Base-by-base conservation (phyloP, 371 early-diverging fungal species). In the Syncephalastrum sp. region DNA sequence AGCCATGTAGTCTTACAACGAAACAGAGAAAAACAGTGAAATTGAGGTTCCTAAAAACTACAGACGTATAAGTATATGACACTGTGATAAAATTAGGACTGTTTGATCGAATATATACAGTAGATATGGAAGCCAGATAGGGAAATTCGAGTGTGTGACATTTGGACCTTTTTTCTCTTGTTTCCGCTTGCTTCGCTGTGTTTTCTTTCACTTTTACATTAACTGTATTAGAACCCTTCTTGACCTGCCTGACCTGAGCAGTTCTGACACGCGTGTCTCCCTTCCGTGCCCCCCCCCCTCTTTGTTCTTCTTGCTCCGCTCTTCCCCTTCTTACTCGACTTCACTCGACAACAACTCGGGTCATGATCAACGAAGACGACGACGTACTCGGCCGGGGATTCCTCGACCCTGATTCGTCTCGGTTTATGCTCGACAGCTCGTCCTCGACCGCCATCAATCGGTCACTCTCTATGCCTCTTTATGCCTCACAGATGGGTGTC, bases 351-450 rank as follows among this genome's bases (percentile, higher is more conserved):
- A 12, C 12, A 33, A 33, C 38, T 10, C 38, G 38, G 38, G 38
- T 33, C 38, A 63, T 63, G 63, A 45, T 63, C 21, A 50, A 63
- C 42, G 63, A 63, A 29, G 63, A 63, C 42, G 63, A 63, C 27
- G 63, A 63, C 43, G 58, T 63, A 23, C 54, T 63, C 27, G 58
- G 63, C 19, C 25, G 45, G 6, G 63, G 63, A 14, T 63, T 63
- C 50, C 63, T 63, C 17, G 63, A 63, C 27, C 45, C 63, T 3
- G 54, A 54, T 44, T 15, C 58, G 29, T 57, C 63, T 42, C 52
- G 54, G 23, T 63, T 53, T 38, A 50, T 63, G 42, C 54, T 63
- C 23, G 58, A 50, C 10, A 23, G 45, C 8, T 16, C 46, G 15
- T 50, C 52, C 21, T 63, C 63, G 27, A 54, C 57, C 27, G 38